Evolutionary conservation across 2,329 filamentous ascomycete genomes (phyloP).

Genomic region (Pseudocercospora eumusae): DNA sequence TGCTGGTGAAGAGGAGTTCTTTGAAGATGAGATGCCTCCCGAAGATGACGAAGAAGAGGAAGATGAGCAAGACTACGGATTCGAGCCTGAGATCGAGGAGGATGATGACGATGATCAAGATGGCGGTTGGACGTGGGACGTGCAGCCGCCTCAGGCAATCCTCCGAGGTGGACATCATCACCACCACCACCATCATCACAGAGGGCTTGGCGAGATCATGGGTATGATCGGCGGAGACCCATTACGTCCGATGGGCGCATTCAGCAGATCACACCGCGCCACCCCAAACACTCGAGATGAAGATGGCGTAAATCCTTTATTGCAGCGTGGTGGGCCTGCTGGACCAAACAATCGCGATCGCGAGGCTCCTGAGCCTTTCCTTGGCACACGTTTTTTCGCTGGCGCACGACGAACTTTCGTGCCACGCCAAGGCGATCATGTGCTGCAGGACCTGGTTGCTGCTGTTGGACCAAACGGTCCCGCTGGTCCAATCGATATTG

Average conservation of each 20-base stretch:
- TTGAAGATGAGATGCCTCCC: conserved; percentile 61
- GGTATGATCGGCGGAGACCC: conserved; percentile 32
- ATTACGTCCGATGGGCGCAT: conserved; percentile 24
- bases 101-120: conserved; percentile 38
- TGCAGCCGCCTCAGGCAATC: conserved; percentile 26
- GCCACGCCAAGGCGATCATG: conserved; percentile 27
- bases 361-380: conserved; percentile 13
- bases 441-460: conserved; percentile 34
- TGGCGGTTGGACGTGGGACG: conserved; percentile 33
- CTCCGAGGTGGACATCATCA: conserved; percentile 26
- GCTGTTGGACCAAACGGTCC: conserved; percentile 26
- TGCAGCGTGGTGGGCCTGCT: conserved; percentile 54
- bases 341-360: conserved; percentile 10
- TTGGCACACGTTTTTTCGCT: conserved; percentile 17
- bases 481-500: conserved; percentile 29
- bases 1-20: conserved; percentile 51
- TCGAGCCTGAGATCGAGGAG: conserved; percentile 52
- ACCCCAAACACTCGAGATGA: conserved; percentile 56
- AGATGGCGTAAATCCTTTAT: conserved; percentile 82
- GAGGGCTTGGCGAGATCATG: conserved; percentile 33
- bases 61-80: conserved; percentile 70
- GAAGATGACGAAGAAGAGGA: conserved; percentile 54
- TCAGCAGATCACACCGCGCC: conserved; percentile 38
- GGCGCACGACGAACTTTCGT: conserved; percentile 29
- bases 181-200: conserved; percentile 34